Conservation (phyloP, 2,329 filamentous ascomycete species). For the Xylariaceae sp. region DNA sequence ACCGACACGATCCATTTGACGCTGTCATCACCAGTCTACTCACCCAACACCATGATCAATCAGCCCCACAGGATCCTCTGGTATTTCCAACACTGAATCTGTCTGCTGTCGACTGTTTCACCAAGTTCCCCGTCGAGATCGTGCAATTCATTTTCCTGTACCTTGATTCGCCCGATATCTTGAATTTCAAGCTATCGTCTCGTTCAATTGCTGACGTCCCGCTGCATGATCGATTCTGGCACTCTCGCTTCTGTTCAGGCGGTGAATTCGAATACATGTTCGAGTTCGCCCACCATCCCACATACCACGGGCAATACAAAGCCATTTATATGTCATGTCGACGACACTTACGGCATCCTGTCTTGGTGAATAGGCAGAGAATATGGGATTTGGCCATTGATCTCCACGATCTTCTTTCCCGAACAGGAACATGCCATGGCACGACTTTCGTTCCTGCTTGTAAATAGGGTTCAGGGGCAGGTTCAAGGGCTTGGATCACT, state of each 20-base stretch:
- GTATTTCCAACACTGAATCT: too few relatives aligned
- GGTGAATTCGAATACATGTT: slow-evolving; percentile 3
- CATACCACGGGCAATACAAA: slow-evolving; percentile 1
- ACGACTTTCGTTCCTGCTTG: neutral
- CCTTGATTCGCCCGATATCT: too few relatives aligned
- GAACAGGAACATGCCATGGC: slow-evolving; percentile 2
- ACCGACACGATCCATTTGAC: too few relatives aligned
- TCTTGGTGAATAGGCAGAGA: slow-evolving; percentile 2
- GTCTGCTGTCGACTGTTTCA: too few relatives aligned
- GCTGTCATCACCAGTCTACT: too few relatives aligned
- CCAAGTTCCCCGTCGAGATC: too few relatives aligned
- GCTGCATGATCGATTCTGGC: slow-evolving; percentile 3
- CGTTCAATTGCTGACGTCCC: too few relatives aligned
- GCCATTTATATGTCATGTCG: neutral
- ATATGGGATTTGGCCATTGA: slow-evolving; percentile 3
- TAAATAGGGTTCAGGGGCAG: neutral
- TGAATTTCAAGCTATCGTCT: too few relatives aligned
- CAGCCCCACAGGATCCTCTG: too few relatives aligned
- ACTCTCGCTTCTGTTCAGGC: slow-evolving; percentile 2
- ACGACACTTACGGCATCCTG: neutral
- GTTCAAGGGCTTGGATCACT: slow-evolving; percentile 1
- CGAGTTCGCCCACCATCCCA: slow-evolving; percentile 1
- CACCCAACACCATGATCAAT: too few relatives aligned
- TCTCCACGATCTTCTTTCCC: slow-evolving; percentile 1
- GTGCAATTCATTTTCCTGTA: too few relatives aligned